Percentiles rank a stretch among this genome's conserved stretches.
These are phyloP conservation scores for Solanum arcanum DNA, from an alignment of 257 asterid species.

Conservation along the genomic window DNA sequence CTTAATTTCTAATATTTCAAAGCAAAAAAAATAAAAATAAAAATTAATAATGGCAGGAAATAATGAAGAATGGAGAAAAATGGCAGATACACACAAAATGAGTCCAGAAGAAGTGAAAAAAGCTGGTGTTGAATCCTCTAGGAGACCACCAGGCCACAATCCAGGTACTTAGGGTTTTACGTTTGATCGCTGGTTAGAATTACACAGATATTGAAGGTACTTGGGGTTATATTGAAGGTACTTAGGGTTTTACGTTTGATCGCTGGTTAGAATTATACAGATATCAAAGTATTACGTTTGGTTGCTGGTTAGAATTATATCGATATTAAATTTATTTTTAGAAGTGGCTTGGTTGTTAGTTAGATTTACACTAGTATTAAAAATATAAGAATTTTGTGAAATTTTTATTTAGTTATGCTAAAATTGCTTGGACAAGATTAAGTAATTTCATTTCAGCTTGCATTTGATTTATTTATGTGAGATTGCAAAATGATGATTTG, in stretches of 20 bases:
- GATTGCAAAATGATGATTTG: not conserved
- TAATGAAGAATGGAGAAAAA: slow-evolving; percentile 52
- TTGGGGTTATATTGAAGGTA: too few species aligned
- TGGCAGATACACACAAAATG: slow-evolving; percentile 81
- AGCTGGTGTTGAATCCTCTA: slow-evolving; percentile 44
- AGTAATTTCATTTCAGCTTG: not conserved
- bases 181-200: not conserved
- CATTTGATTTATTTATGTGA: not conserved
- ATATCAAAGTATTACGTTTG: too few species aligned
- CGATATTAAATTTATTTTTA: too few species aligned
- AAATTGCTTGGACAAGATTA: not conserved
- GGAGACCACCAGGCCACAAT: slow-evolving; percentile 48
- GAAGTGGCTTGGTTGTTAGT: too few species aligned
- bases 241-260: too few species aligned
- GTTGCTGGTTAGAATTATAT: not conserved
- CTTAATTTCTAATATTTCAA: not conserved
- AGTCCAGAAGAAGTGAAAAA: slow-evolving; percentile 51
- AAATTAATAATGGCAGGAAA: slow-evolving; percentile 13
- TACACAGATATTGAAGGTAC: too few species aligned
- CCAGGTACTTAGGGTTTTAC: slow-evolving; percentile 12
- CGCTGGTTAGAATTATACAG: not conserved
- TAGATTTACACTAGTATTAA: too few species aligned
- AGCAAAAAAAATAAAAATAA: not conserved
- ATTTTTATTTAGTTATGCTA: not conserved
- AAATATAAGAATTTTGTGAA: too few species aligned